These are phyloP conservation scores for Saccharomyces jurei DNA, from an alignment of 805 yeast species.

Conservation along the genomic window DNA sequence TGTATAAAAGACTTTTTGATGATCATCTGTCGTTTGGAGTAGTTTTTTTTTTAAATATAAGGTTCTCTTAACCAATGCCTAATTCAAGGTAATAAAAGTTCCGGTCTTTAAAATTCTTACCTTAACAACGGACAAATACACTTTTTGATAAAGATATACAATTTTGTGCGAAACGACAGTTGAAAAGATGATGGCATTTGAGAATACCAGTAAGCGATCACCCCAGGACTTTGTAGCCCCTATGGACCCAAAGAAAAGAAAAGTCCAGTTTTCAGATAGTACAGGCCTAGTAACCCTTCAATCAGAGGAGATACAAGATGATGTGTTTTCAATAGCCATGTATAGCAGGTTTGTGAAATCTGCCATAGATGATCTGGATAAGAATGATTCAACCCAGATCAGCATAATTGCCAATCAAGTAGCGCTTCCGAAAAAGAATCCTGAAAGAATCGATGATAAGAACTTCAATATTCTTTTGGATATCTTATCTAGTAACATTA, in stretches of 20 bases:
- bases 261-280: constrained; percentile 25
- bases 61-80: background rate
- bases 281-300: constrained; percentile 13
- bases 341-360: constrained; percentile 45
- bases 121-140: background rate
- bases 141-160: background rate
- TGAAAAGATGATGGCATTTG: constrained; percentile 27
- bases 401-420: constrained; percentile 55
- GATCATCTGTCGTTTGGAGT: background rate
- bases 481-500: constrained; percentile 53
- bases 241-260: constrained; percentile 24
- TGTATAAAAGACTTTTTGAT: background rate
- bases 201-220: constrained; percentile 21
- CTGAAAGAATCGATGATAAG: constrained; percentile 45
- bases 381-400: constrained; percentile 47
- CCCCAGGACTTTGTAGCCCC: constrained; percentile 8
- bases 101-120: background rate
- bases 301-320: constrained; percentile 9
- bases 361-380: constrained; percentile 63
- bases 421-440: constrained; percentile 40
- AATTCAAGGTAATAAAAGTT: background rate
- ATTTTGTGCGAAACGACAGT: background rate
- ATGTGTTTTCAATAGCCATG: constrained; percentile 30
- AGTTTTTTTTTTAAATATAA: background rate
- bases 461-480: constrained; percentile 51